Conservation (phyloP, 2,329 filamentous ascomycete genomes). For the Mariannaea sp. region DNA sequence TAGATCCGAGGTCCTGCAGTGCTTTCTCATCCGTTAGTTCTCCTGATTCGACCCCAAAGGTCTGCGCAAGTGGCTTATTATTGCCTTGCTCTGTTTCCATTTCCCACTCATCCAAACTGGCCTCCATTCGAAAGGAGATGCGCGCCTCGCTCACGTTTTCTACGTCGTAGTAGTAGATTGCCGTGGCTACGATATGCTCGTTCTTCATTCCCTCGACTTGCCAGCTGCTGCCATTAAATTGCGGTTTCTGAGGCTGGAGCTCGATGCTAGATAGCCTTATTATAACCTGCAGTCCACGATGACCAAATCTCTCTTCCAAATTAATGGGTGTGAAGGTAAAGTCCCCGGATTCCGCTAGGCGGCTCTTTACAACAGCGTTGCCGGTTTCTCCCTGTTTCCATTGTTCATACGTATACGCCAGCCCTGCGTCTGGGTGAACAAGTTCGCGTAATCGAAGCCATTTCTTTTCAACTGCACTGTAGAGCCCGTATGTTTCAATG, state of each 20-base stretch:
- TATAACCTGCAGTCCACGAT: background rate
- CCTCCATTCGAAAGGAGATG: constrained; percentile 55
- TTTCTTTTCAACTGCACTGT: no score
- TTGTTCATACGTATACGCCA: no score
- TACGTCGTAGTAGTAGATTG: constrained; percentile 64
- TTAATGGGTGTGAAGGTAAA: no score
- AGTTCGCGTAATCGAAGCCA: no score
- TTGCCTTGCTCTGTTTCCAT: constrained; percentile 40
- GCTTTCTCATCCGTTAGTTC: constrained; percentile 11
- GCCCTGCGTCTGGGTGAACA: no score
- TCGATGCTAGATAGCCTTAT: constrained; percentile 67
- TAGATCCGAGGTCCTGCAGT: constrained; percentile 49
- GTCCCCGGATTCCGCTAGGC: no score
- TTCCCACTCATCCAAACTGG: constrained; percentile 37
- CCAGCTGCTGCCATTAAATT: constrained; percentile 58
- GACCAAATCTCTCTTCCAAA: no score
- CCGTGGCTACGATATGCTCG: constrained; percentile 66
- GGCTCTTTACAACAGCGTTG: no score
- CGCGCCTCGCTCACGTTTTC: constrained; percentile 61
- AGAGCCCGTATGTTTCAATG: no score
- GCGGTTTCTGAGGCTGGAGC: constrained; percentile 62
- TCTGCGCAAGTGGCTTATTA: constrained; percentile 39
- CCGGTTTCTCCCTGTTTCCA: no score
- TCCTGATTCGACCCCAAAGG: constrained; percentile 45
- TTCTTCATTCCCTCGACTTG: constrained; percentile 63